Evolutionary conservation across 208 protist genomes (phyloP).

Genomic region (Trypanosoma theileri): DNA sequence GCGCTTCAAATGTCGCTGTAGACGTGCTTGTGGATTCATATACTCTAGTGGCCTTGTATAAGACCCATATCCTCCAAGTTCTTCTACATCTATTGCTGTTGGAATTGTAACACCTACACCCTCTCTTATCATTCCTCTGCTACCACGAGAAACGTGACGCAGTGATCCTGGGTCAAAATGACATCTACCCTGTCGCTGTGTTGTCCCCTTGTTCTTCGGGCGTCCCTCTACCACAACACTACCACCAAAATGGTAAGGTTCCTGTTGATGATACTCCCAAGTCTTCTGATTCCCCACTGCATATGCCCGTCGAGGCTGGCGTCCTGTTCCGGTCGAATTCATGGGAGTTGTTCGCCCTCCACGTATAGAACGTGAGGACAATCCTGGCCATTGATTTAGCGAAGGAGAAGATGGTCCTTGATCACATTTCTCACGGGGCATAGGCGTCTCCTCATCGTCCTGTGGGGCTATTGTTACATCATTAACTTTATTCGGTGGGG

Average conservation of each 20-base stretch:
- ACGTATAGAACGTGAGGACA: constrained; percentile 24
- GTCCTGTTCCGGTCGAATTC: constrained; percentile 22
- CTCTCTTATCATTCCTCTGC: background rate
- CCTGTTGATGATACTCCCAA: constrained; percentile 14
- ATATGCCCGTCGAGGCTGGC: constrained; percentile 7
- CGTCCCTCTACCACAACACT: constrained; percentile 15
- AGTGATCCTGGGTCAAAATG: background rate
- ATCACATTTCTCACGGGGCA: background rate
- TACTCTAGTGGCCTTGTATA: constrained; percentile 22
- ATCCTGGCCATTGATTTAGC: constrained; percentile 11
- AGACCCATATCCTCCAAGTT: background rate
- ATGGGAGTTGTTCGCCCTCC: constrained; percentile 24
- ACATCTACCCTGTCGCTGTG: background rate
- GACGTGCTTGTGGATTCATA: constrained; percentile 45
- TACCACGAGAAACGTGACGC: background rate
- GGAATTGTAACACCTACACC: constrained; percentile 16
- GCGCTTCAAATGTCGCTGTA: constrained; percentile 59
- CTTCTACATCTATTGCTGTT: background rate
- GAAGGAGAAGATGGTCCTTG: constrained; percentile 2
- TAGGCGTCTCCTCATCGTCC: background rate
- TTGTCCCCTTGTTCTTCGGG: background rate
- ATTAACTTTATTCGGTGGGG: constrained; percentile 16
- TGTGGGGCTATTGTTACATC: constrained; percentile 17
- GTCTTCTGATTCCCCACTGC: background rate
- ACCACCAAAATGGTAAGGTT: constrained; percentile 19